These are phyloP conservation scores for Trichoderma erinaceum DNA, from an alignment of 495 filamentous ascomycete species.

Conservation along the genomic window DNA sequence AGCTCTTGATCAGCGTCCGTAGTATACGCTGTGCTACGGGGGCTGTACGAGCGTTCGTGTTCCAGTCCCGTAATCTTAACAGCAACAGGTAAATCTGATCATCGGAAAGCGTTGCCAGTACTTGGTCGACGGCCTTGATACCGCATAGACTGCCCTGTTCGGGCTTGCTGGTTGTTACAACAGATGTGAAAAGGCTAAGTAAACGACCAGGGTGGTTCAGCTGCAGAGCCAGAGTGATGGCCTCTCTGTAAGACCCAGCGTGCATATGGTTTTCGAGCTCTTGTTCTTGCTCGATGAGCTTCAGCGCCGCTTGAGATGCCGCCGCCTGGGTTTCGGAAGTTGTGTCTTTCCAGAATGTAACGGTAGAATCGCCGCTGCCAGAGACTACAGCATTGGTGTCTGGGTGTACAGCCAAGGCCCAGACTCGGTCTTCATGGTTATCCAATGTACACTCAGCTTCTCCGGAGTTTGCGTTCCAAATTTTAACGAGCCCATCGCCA, in stretches of 20 bases:
- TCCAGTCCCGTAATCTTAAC: constrained; percentile 83
- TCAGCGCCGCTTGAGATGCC: constrained; percentile 59
- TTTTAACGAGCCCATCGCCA: constrained; percentile 92
- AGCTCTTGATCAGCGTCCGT: constrained; percentile 66
- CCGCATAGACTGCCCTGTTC: constrained; percentile 65
- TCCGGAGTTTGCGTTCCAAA: constrained; percentile 79
- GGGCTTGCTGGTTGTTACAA: constrained; percentile 56
- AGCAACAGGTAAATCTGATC: constrained; percentile 78
- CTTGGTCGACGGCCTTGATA: constrained; percentile 72
- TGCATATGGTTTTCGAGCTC: constrained; percentile 86
- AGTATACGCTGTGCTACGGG: constrained; percentile 82
- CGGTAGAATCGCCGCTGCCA: constrained; percentile 78
- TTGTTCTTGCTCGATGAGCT: constrained; percentile 87
- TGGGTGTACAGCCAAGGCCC: constrained; percentile 74
- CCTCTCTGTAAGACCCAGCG: constrained; percentile 76
- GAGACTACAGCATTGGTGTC: constrained; percentile 67
- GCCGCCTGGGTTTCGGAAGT: constrained; percentile 71
- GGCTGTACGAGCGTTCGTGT: constrained; percentile 86
- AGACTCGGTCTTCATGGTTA: constrained; percentile 92
- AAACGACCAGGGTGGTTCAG: constrained; percentile 88
- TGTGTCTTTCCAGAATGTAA: constrained; percentile 95
- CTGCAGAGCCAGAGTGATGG: constrained; percentile 83
- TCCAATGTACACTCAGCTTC: constrained; percentile 84
- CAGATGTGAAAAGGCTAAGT: constrained; percentile 72
- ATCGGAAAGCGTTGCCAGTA: constrained; percentile 69